Conservation (phyloP, 1,284 basidiomycete genomes). For the Malassezia globosa region DNA sequence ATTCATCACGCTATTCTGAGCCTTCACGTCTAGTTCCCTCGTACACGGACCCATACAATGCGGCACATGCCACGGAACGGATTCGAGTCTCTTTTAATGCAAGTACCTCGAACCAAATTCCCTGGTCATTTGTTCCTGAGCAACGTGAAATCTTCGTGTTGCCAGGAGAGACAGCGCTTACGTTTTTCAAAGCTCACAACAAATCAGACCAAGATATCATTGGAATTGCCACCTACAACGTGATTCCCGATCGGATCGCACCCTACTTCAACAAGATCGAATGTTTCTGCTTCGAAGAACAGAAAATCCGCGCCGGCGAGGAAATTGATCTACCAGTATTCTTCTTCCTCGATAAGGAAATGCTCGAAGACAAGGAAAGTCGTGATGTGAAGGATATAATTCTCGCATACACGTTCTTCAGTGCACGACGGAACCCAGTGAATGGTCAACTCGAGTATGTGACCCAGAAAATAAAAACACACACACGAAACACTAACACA, state of each 20-base stretch:
- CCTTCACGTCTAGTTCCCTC: constrained; percentile 29
- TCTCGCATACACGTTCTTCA: constrained; percentile 95
- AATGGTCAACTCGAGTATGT: constrained; percentile 42
- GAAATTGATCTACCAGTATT: constrained; percentile 96
- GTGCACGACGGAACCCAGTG: constrained; percentile 48
- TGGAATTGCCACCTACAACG: constrained; percentile 97
- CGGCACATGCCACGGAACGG: constrained; percentile 26
- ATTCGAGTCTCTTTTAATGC: constrained; percentile 96
- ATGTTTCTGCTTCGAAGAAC: constrained; percentile 99
- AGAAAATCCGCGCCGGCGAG: constrained; percentile 83
- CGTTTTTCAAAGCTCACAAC: constrained; percentile 93
- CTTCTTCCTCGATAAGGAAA: constrained; percentile 96
- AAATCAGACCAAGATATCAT: constrained; percentile 74
- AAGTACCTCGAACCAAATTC: constrained; percentile 72
- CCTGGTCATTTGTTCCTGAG: constrained; percentile 84
- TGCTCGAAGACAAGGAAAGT: constrained; percentile 79
- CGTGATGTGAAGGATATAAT: constrained; percentile 80
- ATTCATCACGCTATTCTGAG: constrained; percentile 27
- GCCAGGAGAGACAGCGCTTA: constrained; percentile 88
- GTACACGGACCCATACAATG: constrained; percentile 27
- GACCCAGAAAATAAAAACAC: constrained; percentile 2
- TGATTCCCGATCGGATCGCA: constrained; percentile 84
- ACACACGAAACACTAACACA: no score
- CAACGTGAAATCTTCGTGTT: constrained; percentile 81
- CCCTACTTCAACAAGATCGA: constrained; percentile 99